These are phyloP conservation scores for Schizosaccharomyces lindneri DNA, from an alignment of 805 yeast genomes.

Conservation along the genomic window DNA sequence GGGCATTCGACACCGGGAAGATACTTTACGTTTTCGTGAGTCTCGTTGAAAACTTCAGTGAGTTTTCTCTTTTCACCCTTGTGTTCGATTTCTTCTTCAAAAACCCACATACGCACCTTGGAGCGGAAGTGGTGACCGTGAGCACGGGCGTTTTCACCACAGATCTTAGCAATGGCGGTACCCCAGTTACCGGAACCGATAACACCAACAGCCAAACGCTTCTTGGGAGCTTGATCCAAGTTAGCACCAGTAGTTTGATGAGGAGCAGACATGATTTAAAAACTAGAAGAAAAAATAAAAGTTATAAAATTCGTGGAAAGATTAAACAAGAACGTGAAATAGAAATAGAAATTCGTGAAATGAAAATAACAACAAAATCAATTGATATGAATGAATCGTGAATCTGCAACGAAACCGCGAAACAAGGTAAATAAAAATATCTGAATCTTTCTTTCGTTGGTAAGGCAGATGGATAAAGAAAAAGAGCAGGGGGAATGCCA, in stretches of 20 bases:
- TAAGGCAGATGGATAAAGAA: background rate
- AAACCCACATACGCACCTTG: constrained; percentile 90
- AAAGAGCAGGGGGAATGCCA: background rate
- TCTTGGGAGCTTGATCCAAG: background rate
- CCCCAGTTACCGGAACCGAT: constrained; percentile 29
- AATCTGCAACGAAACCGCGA: no score
- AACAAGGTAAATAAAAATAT: no score
- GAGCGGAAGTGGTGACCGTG: constrained; percentile 48
- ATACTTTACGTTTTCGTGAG: constrained; percentile 86
- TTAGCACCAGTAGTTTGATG: background rate
- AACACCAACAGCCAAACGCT: background rate
- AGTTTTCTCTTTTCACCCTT: constrained; percentile 32
- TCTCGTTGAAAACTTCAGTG: constrained; percentile 71
- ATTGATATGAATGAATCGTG: no score
- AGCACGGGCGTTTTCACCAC: constrained; percentile 61
- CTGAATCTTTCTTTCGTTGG: no score
- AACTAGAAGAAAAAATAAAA: background rate
- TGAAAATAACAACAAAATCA: no score
- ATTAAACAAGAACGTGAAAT: background rate
- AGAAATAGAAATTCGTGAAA: no score
- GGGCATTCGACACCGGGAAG: constrained; percentile 78
- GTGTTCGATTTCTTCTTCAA: constrained; percentile 41
- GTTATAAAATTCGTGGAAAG: background rate
- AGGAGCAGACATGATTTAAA: background rate
- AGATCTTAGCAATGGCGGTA: constrained; percentile 84